Percentiles rank a stretch among this genome's conserved stretches.
These are phyloP conservation scores for Lantana camara DNA, from an alignment of 257 asterid genomes.

Conservation along the genomic window DNA sequence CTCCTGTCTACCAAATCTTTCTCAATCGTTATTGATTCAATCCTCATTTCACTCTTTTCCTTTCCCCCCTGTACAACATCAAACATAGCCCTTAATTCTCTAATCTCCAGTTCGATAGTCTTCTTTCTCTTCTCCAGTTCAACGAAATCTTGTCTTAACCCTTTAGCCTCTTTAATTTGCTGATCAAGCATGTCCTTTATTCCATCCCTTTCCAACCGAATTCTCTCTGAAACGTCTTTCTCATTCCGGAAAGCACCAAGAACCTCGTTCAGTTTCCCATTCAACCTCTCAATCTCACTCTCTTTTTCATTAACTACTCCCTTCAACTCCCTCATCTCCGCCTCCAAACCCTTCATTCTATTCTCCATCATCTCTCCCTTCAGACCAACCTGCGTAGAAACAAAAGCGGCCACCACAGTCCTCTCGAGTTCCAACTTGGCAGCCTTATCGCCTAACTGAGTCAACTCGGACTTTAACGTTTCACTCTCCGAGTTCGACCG, in stretches of 20 bases:
- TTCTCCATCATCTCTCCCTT: constrained; percentile 38
- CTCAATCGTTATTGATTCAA: constrained; percentile 38
- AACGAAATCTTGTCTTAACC: constrained; percentile 36
- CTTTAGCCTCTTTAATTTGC: constrained; percentile 39
- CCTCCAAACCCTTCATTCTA: constrained; percentile 44
- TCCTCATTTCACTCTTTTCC: constrained; percentile 41
- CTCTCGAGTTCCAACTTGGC: constrained; percentile 57
- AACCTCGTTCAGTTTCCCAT: constrained; percentile 36
- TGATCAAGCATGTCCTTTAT: constrained; percentile 37
- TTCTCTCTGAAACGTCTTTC: constrained; percentile 37
- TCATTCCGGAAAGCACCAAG: constrained; percentile 39
- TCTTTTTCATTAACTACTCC: constrained; percentile 48
- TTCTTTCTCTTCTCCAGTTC: constrained; percentile 46
- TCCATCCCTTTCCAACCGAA: constrained; percentile 53
- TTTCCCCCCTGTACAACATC: constrained; percentile 36
- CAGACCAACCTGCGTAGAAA: constrained; percentile 44
- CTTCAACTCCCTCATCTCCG: constrained; percentile 43
- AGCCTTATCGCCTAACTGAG: constrained; percentile 45
- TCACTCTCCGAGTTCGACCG: constrained; percentile 54
- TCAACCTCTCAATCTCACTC: constrained; percentile 43
- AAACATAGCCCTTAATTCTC: constrained; percentile 39
- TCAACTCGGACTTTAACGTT: constrained; percentile 45
- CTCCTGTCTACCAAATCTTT: constrained; percentile 42
- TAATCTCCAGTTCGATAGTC: constrained; percentile 34
- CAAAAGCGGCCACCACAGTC: constrained; percentile 51